phyloP scores from a whole-genome alignment of 2,329 filamentous ascomycete species.

The Microdochium nivale region DNA sequence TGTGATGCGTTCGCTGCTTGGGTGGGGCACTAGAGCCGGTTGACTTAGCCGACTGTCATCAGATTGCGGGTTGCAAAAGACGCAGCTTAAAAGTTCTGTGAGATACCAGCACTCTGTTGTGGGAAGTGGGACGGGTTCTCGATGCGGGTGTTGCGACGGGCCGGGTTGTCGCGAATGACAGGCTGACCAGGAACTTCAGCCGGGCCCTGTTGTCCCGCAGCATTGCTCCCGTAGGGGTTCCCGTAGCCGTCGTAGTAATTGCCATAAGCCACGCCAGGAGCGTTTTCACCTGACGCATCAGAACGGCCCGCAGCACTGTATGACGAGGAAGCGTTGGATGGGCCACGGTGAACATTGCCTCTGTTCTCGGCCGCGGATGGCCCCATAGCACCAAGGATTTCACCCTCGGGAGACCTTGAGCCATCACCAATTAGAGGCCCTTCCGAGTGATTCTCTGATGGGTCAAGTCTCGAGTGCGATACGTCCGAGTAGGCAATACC shows the following conservation, averaged over 20 bases:
- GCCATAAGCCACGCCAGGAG: constrained; percentile 36
- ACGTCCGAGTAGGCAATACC: constrained; percentile 65
- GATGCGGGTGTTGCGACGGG: constrained; percentile 87
- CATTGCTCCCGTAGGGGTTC: constrained; percentile 45
- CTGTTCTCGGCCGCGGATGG: constrained; percentile 59
- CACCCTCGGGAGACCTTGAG: constrained; percentile 58
- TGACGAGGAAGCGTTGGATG: constrained; percentile 91
- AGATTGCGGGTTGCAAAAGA: neutral
- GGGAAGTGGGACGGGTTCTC: constrained; percentile 85
- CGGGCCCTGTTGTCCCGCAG: constrained; percentile 25
- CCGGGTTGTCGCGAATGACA: constrained; percentile 87
- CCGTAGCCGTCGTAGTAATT: constrained; percentile 53
- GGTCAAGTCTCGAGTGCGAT: constrained; percentile 56
- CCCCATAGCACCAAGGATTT: constrained; percentile 77
- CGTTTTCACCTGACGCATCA: constrained; percentile 50
- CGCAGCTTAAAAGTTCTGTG: constrained; percentile 79
- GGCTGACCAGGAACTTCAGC: constrained; percentile 52
- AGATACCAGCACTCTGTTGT: constrained; percentile 88
- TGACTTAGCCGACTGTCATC: neutral
- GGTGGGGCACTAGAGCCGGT: neutral
- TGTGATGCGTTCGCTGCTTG: neutral
- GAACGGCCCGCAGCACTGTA: constrained; percentile 80
- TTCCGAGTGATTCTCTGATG: constrained; percentile 61
- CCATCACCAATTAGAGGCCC: constrained; percentile 53
- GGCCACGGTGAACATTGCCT: constrained; percentile 72